Percentiles rank a stretch among this genome's conserved stretches.
phyloP scores from a whole-genome alignment of 768 basidiomycete species.

The Porpolomopsis calyptriformis region DNA sequence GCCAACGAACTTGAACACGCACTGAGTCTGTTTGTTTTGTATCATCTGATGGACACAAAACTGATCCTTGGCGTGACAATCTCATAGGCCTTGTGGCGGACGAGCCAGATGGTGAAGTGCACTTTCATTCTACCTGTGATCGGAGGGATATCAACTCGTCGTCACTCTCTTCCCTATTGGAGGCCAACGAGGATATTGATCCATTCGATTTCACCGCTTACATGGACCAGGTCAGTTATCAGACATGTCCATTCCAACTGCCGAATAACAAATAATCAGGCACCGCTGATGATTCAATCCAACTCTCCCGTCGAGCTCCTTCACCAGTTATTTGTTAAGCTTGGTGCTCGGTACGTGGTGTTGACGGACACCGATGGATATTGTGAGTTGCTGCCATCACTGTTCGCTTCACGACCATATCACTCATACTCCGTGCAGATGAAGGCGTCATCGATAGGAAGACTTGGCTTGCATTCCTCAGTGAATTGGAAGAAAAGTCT shows the following conservation, averaged over 20 bases:
- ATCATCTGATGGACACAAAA: neutral
- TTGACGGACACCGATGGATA: conserved; percentile 73
- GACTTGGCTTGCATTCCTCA: conserved; percentile 82
- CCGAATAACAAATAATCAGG: conserved; percentile 31
- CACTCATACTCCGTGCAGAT: conserved; percentile 33
- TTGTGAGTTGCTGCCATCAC: conserved; percentile 38
- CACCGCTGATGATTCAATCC: conserved; percentile 74
- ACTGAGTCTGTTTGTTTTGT: conserved; percentile 66
- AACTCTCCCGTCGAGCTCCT: conserved; percentile 86
- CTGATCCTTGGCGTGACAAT: conserved; percentile 1
- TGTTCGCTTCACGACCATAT: neutral
- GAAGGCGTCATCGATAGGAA: conserved; percentile 93
- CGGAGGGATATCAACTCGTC: conserved; percentile 36
- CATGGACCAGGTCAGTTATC: conserved; percentile 68
- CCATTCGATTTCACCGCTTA: conserved; percentile 77
- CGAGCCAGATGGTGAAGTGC: conserved; percentile 53
- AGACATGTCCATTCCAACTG: neutral
- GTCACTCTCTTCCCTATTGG: conserved; percentile 53
- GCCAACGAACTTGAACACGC: conserved; percentile 92
- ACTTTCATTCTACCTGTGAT: conserved; percentile 44
- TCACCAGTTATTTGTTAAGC: conserved; percentile 88
- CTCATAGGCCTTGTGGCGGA: conserved; percentile 64
- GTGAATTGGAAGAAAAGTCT: conserved; percentile 54
- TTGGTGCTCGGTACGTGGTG: conserved; percentile 85
- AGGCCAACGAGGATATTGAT: conserved; percentile 31